phyloP scores from a whole-genome alignment of 1,284 basidiomycete genomes.

The Phellopilus nigrolimitatus region DNA sequence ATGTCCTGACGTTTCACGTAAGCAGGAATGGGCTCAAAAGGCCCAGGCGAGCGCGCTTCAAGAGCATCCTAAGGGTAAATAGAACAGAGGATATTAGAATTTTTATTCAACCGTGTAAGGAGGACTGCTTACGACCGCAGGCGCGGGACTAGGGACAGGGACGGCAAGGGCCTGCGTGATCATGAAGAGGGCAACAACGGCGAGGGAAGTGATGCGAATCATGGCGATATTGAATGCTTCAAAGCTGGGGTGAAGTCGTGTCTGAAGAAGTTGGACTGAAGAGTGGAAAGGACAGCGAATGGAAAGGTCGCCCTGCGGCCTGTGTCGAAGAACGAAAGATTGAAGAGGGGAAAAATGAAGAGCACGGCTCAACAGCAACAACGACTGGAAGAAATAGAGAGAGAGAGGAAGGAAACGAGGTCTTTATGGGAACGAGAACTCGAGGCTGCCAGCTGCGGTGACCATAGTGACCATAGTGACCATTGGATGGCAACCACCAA shows the following conservation, averaged over 20 bases:
- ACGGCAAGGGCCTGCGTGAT: constrained; percentile 41
- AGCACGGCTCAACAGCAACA: constrained; percentile 19
- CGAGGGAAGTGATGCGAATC: constrained; percentile 35
- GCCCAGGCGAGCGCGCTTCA: constrained; percentile 27
- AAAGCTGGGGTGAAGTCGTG: background rate
- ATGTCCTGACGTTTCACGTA: constrained; percentile 36
- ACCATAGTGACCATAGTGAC: constrained; percentile 7
- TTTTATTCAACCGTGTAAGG: too few species aligned
- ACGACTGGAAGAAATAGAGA: constrained; percentile 26
- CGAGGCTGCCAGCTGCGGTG: too few species aligned
- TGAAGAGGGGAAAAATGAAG: constrained; percentile 20
- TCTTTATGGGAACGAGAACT: constrained; percentile 25
- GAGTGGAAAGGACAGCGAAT: constrained; percentile 26
- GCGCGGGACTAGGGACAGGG: constrained; percentile 39
- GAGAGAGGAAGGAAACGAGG: constrained; percentile 18
- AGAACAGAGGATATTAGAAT: constrained; percentile 1
- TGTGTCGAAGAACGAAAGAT: constrained; percentile 26
- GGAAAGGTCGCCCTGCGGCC: constrained; percentile 37
- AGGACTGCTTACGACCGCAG: constrained; percentile 31
- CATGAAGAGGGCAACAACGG: constrained; percentile 40
- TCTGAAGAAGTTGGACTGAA: constrained; percentile 19
- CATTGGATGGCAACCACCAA: background rate
- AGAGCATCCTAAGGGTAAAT: constrained; percentile 24
- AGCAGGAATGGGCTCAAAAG: constrained; percentile 42
- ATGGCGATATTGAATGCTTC: constrained; percentile 25